phyloP scores from a whole-genome alignment of 2,329 filamentous ascomycete genomes.

The Penicillium sp. region DNA sequence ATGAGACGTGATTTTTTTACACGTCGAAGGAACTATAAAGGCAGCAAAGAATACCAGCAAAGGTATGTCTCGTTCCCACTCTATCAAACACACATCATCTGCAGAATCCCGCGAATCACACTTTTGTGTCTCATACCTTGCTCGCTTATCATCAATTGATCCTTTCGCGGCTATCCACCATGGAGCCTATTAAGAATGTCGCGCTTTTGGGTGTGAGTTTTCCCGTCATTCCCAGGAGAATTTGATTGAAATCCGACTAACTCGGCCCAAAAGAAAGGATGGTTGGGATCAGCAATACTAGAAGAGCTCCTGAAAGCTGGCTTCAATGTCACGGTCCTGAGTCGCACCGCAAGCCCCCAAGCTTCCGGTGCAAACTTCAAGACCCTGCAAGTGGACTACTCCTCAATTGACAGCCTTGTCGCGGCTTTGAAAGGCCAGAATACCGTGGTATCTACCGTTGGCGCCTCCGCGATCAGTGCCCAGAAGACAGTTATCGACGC shows the following conservation, averaged over 20 bases:
- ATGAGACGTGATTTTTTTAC: too few relatives aligned
- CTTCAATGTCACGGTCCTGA: conserved; percentile 1
- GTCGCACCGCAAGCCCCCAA: neutral
- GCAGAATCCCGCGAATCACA: neutral
- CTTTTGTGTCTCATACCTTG: too few relatives aligned
- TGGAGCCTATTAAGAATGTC: conserved; percentile 1
- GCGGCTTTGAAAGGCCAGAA: neutral
- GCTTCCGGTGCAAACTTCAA: neutral
- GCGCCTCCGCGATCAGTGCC: neutral
- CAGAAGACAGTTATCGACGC: conserved; percentile 5
- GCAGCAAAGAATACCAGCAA: neutral
- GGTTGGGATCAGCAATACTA: neutral
- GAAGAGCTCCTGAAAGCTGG: neutral
- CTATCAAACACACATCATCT: neutral
- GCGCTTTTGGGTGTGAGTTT: conserved; percentile 3
- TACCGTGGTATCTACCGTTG: neutral
- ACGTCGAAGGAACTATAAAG: neutral
- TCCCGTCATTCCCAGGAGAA: neutral
- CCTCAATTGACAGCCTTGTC: conserved; percentile 2
- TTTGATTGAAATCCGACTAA: neutral
- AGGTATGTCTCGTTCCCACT: neutral
- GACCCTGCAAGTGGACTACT: conserved; percentile 4
- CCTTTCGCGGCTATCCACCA: neutral
- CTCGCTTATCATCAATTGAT: neutral
- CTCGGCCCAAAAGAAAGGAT: neutral